phyloP scores from a whole-genome alignment of 208 protist species.

The Wallacemonas sp. region DNA sequence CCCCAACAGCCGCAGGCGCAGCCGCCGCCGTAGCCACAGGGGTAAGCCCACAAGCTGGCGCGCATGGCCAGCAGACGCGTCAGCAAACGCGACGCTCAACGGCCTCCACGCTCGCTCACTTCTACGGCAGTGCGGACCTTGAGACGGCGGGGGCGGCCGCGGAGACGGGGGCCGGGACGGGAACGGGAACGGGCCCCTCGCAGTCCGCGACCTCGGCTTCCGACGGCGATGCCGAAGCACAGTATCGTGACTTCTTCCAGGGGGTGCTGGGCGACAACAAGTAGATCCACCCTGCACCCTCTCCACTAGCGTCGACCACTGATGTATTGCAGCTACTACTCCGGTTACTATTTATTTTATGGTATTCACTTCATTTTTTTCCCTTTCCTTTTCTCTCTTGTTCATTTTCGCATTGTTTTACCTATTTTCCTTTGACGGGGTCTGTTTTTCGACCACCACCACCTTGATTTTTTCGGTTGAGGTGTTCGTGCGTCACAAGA shows the following conservation, averaged over 20 bases:
- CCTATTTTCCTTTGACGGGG: too few relatives aligned
- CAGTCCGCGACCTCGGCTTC: background rate
- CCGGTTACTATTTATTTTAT: conserved; percentile 9
- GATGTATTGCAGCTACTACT: too few relatives aligned
- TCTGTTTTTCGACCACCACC: too few relatives aligned
- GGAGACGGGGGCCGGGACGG: background rate
- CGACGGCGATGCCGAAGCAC: background rate
- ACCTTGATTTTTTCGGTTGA: too few relatives aligned
- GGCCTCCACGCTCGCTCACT: background rate
- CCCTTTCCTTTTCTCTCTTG: conserved; percentile 1
- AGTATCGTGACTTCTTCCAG: conserved; percentile 2
- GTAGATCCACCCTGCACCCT: background rate
- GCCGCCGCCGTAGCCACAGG: too few relatives aligned
- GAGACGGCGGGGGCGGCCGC: background rate
- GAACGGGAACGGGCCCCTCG: background rate
- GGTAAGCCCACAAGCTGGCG: too few relatives aligned
- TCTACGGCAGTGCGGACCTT: conserved; percentile 1
- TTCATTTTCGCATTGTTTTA: too few relatives aligned
- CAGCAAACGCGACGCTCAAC: background rate
- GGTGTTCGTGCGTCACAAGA: too few relatives aligned
- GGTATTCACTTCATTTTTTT: conserved; percentile 8
- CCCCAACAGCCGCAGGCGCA: too few relatives aligned
- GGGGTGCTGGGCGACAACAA: background rate
- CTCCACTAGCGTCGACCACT: background rate
- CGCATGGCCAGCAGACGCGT: too few relatives aligned